phyloP scores from a whole-genome alignment of 2,329 filamentous ascomycete species.

The Stemphylium vesicarium region DNA sequence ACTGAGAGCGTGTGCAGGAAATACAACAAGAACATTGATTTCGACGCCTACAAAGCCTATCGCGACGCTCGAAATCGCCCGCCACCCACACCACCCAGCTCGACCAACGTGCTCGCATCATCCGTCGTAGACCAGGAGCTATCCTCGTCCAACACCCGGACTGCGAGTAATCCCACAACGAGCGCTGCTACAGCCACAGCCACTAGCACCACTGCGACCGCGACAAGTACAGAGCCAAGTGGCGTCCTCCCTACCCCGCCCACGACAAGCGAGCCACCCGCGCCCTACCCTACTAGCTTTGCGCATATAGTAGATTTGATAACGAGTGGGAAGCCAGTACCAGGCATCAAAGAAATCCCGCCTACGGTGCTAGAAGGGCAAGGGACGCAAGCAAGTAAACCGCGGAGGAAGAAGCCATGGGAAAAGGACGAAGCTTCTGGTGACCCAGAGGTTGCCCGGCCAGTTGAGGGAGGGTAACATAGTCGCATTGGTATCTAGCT shows the following conservation, averaged over 20 bases:
- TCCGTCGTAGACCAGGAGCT: constrained; percentile 10
- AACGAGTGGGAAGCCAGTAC: constrained; percentile 79
- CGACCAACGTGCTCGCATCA: constrained; percentile 24
- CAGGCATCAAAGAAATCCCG: constrained; percentile 86
- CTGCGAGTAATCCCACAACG: background rate
- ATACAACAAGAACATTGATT: constrained; percentile 63
- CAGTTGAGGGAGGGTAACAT: background rate
- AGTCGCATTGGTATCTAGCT: too few species aligned
- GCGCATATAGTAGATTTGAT: constrained; percentile 86
- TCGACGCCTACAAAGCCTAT: constrained; percentile 72
- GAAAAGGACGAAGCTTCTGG: constrained; percentile 63
- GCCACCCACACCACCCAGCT: constrained; percentile 22
- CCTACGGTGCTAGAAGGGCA: constrained; percentile 76
- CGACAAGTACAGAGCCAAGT: constrained; percentile 10
- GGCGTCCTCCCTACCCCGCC: constrained; percentile 35
- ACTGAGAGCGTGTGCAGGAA: constrained; percentile 37
- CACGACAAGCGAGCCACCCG: constrained; percentile 51
- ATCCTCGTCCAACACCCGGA: background rate
- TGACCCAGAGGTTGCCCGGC: background rate
- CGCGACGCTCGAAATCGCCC: constrained; percentile 46
- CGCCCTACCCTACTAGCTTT: constrained; percentile 82
- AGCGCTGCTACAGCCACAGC: background rate
- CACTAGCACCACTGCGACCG: background rate
- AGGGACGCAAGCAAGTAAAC: constrained; percentile 62
- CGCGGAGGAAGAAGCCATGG: constrained; percentile 76